Conservation (phyloP, 805 yeast species). For the Maudiozyma saulgeensis region DNA sequence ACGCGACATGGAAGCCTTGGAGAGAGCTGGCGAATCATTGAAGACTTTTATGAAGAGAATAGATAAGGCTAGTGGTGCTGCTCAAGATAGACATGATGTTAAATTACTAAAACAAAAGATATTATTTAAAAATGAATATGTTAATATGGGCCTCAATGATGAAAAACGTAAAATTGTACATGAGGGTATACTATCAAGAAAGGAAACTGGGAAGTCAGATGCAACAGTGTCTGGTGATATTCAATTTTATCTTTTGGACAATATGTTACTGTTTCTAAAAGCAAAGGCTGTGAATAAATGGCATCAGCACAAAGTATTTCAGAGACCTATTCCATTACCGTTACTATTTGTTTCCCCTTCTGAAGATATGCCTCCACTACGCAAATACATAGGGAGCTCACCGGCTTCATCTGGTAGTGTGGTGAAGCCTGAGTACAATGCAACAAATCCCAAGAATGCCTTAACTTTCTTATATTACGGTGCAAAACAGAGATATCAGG, state of each 20-base stretch:
- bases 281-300: constrained; percentile 80
- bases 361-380: constrained; percentile 65
- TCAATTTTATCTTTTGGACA: constrained; percentile 81
- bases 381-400: constrained; percentile 29
- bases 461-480: constrained; percentile 29
- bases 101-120: constrained; percentile 79
- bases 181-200: constrained; percentile 30
- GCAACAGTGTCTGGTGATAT: constrained; percentile 46
- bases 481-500: constrained; percentile 33
- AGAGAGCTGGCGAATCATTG: constrained; percentile 65
- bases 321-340: constrained; percentile 78
- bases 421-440: constrained; percentile 16
- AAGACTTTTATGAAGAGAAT: constrained; percentile 61
- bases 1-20: constrained; percentile 39
- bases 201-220: constrained; percentile 24
- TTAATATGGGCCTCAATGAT: constrained; percentile 74
- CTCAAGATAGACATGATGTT: constrained; percentile 84
- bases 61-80: constrained; percentile 84
- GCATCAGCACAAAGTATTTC: constrained; percentile 85
- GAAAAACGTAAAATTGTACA: constrained; percentile 62
- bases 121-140: constrained; percentile 74
- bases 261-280: constrained; percentile 75
- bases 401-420: constrained; percentile 28
- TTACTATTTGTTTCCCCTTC: constrained; percentile 63
- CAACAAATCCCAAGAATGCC: constrained; percentile 25